These are phyloP conservation scores for Macrolepiota albuminosa DNA, from an alignment of 768 basidiomycete genomes.

Conservation along the genomic window DNA sequence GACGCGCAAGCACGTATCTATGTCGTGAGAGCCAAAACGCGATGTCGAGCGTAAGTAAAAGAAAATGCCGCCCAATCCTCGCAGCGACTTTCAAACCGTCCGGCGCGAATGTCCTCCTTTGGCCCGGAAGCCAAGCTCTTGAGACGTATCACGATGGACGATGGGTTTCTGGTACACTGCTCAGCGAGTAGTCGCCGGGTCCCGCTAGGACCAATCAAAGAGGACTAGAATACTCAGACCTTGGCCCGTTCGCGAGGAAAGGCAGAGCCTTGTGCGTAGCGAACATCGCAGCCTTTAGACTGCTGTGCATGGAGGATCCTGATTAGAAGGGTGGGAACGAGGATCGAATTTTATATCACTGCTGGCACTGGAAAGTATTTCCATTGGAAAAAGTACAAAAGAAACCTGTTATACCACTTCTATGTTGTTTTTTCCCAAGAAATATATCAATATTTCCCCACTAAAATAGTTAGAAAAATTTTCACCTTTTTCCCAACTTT, in stretches of 20 bases:
- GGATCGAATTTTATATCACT: background rate
- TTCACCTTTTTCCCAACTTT: too few species aligned
- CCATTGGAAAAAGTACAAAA: too few species aligned
- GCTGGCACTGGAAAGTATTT: too few species aligned
- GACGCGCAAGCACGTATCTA: background rate
- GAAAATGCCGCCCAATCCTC: constrained; percentile 20
- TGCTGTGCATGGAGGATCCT: constrained; percentile 18
- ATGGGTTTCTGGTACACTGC: constrained; percentile 28
- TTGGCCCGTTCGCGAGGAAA: constrained; percentile 31
- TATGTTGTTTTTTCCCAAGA: too few species aligned
- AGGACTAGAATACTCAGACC: constrained; percentile 31
- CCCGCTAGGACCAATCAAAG: constrained; percentile 27
- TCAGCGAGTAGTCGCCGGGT: constrained; percentile 19
- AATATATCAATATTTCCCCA: too few species aligned
- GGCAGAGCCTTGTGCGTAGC: constrained; percentile 43
- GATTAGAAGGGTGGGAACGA: background rate
- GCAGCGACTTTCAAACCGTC: constrained; percentile 22
- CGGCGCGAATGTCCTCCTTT: constrained; percentile 8
- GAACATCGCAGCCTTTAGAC: constrained; percentile 42
- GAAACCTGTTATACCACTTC: too few species aligned
- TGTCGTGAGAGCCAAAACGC: background rate
- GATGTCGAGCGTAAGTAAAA: background rate
- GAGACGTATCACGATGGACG: constrained; percentile 7
- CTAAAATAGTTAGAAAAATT: too few species aligned
- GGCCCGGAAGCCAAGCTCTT: constrained; percentile 15